Evolutionary conservation across 305 asterid species (phyloP), one percentile per base, ranked within the genome.

Genomic region (Ilex paraguariensis): DNA sequence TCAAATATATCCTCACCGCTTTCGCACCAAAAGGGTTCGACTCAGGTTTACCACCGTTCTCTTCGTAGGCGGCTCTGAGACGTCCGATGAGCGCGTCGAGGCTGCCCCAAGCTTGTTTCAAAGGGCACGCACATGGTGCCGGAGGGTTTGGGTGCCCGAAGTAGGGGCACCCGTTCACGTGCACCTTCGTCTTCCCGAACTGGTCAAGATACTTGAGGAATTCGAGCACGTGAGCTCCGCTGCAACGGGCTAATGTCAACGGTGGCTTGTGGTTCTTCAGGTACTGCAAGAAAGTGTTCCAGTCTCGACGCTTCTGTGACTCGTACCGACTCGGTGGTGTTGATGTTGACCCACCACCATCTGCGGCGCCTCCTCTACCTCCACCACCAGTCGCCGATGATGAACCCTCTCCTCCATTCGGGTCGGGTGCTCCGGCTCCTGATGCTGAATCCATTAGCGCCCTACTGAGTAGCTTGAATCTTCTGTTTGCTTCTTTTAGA

Each of bases 221-320:
- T 75, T 79, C 82, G 68, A 79, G 70, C 75, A 79, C 84, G 75
- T 73, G 79, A 1, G 84, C 82, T 52, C 84, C 84, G 68, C 84
- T 79, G 28, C 84, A 79, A 3, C 81, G 74, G 0, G 70, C 64
- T 59, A 76, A 57, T 46, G 79, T 63, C 48, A 76, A n/a, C 5
- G 81, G 84, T 6, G 84, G 81, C 54, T 76, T 73, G 70, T 89
- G 96, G 76, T 79, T 86, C 11, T 56, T 68, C 3, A 89, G 45
- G 66, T 89, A 89, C 70, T 89, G 95, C 7, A 73, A 68, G 78
- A 89, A 89, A 16, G 96, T 86, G 62, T 81, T 82, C 95, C 96
- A 88, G 68, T 86, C 96, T 36, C 96, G 69, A 15, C 95, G 87
- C 75, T 88, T 88, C 58, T 86, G 95, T 5, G 95, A 79, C 75